Percentiles rank a stretch among this genome's conserved stretches.
phyloP scores from a whole-genome alignment of 495 filamentous ascomycete genomes.

The Penicillium ochrochloron region DNA sequence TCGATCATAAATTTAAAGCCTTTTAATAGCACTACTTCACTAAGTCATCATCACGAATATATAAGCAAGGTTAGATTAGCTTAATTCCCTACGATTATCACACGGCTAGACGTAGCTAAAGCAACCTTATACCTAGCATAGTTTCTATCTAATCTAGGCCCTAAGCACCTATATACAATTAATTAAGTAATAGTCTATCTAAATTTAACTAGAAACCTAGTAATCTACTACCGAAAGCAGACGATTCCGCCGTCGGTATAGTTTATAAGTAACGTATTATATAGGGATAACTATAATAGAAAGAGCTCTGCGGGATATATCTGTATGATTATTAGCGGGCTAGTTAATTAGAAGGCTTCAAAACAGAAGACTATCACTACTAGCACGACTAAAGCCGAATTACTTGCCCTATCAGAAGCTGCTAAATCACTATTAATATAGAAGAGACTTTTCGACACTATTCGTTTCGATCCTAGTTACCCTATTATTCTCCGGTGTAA shows the following conservation, averaged over 20 bases:
- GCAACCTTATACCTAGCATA: background rate
- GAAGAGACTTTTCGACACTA: background rate
- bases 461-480: background rate
- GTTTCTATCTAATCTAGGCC: background rate
- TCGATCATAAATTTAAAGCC: background rate
- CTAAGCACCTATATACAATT: background rate
- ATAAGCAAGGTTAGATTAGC: background rate
- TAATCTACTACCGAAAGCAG: no score
- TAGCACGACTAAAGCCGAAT: background rate
- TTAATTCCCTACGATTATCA: background rate
- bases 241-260: background rate
- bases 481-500: background rate
- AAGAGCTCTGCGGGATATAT: slow-evolving; percentile 1
- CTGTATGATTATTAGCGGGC: background rate
- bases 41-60: background rate
- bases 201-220: background rate
- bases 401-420: background rate
- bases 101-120: background rate
- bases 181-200: background rate
- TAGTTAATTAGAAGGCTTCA: background rate
- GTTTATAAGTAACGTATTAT: background rate
- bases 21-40: background rate
- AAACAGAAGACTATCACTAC: background rate
- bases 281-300: background rate
- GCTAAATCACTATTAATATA: background rate